Percentiles rank a stretch among this genome's conserved stretches.
These are phyloP conservation scores for Chimonanthus salicifolius DNA, from an alignment of 164 flowering plant species.

Conservation along the genomic window DNA sequence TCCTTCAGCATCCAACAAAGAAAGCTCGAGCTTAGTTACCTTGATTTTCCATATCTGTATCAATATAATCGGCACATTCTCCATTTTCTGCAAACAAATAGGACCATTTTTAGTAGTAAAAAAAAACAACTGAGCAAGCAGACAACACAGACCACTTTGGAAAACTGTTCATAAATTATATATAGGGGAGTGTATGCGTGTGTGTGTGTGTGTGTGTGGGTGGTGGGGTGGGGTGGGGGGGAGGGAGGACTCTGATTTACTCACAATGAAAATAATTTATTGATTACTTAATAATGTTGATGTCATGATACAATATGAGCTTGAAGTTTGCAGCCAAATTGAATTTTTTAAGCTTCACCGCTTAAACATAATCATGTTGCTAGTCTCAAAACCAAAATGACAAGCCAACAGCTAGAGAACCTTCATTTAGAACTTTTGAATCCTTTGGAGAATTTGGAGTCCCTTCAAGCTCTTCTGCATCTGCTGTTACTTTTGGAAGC, in stretches of 20 bases:
- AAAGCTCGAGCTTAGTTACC: too few species aligned
- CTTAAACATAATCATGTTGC: not conserved
- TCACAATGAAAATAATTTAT: too few species aligned
- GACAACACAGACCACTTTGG: not conserved
- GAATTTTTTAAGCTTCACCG: not conserved
- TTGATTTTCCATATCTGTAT: conserved; percentile 5
- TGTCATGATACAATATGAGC: too few species aligned
- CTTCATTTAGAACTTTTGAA: conserved; percentile 10
- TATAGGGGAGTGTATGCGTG: too few species aligned
- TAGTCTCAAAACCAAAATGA: not conserved
- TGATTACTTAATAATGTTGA: too few species aligned
- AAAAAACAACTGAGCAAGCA: not conserved
- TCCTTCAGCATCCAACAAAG: not conserved
- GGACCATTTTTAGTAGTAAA: too few species aligned
- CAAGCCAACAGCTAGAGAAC: conserved; percentile 4
- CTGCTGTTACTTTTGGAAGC: conserved; percentile 41
- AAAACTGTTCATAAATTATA: too few species aligned
- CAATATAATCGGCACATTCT: not conserved
- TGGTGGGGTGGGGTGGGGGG: too few species aligned
- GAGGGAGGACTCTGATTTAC: too few species aligned
- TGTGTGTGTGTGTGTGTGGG: too few species aligned
- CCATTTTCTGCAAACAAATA: conserved; percentile 7
- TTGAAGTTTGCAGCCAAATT: too few species aligned
- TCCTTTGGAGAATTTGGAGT: not conserved
- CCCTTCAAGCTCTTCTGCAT: conserved; percentile 24